These are phyloP conservation scores for Picochlorum sp. DNA, from an alignment of 139 green algal species.

Conservation along the genomic window DNA sequence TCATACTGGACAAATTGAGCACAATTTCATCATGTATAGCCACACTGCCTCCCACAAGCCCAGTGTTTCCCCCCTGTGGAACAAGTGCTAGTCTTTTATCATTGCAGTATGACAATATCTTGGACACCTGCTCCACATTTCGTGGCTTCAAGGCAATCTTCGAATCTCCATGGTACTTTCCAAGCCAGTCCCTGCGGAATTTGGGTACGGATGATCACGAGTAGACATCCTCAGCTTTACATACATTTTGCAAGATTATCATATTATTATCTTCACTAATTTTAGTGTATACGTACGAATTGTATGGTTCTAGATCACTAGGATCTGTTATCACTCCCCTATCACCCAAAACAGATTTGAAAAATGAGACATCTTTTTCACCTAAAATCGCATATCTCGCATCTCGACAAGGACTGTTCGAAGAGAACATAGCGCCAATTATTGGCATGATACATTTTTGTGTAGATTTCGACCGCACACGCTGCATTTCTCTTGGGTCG, in stretches of 20 bases:
- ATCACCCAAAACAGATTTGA: neutral
- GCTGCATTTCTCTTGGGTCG: no score
- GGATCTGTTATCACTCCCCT: neutral
- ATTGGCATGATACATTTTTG: no score
- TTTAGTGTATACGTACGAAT: no score
- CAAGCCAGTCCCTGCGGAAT: constrained; percentile 73
- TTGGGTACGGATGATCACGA: neutral
- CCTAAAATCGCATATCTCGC: neutral
- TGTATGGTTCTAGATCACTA: neutral
- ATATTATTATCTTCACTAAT: no score
- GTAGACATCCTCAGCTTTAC: neutral
- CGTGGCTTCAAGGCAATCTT: constrained; percentile 42
- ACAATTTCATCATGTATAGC: constrained; percentile 87
- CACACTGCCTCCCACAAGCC: constrained; percentile 81
- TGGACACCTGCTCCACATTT: constrained; percentile 57
- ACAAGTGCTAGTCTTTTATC: constrained; percentile 69
- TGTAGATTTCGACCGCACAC: no score
- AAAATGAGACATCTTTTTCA: constrained; percentile 1
- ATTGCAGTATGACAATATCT: constrained; percentile 67
- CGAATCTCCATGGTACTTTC: constrained; percentile 64
- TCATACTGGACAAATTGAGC: constrained; percentile 53
- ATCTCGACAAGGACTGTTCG: no score
- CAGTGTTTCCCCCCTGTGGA: constrained; percentile 93
- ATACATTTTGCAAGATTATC: neutral
- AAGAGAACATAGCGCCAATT: no score